These are phyloP conservation scores for Suhomyces guaymorum DNA, from an alignment of 1,139 yeast genomes.

Conservation along the genomic window DNA sequence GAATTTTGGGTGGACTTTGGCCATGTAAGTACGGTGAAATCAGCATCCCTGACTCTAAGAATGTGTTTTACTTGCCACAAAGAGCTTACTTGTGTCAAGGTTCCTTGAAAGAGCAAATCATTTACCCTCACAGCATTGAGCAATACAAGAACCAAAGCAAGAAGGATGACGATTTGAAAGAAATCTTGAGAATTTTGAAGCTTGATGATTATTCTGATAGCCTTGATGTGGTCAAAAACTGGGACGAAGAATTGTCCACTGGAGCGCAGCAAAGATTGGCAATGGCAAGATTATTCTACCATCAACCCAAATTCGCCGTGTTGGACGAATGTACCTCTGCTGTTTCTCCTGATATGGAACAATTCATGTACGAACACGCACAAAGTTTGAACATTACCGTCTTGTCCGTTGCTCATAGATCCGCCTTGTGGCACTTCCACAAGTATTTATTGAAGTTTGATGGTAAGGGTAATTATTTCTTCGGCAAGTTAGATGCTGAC, in stretches of 20 bases:
- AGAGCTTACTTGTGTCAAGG: conserved; percentile 80
- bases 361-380: conserved; percentile 84
- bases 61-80: conserved; percentile 89
- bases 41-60: conserved; percentile 64
- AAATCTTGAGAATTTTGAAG: conserved; percentile 61
- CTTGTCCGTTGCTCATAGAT: conserved; percentile 87
- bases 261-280: conserved; percentile 95
- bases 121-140: conserved; percentile 74
- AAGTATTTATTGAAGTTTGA: conserved; percentile 78
- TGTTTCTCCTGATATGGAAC: conserved; percentile 88
- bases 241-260: conserved; percentile 86
- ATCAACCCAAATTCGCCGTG: conserved; percentile 89
- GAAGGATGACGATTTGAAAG: conserved; percentile 62
- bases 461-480: conserved; percentile 76
- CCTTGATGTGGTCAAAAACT: conserved; percentile 70
- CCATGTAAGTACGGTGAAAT: conserved; percentile 69
- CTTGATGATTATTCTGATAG: conserved; percentile 53
- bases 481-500: conserved; percentile 68
- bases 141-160: conserved; percentile 52
- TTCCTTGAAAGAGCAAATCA: conserved; percentile 81
- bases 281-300: conserved; percentile 90
- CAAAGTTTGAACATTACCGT: conserved; percentile 78
- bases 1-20: conserved; percentile 93
- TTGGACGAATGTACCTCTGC: conserved; percentile 96
- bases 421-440: conserved; percentile 93